Conservation (phyloP, 805 yeast genomes). For the Cyberlindnera mrakii region DNA sequence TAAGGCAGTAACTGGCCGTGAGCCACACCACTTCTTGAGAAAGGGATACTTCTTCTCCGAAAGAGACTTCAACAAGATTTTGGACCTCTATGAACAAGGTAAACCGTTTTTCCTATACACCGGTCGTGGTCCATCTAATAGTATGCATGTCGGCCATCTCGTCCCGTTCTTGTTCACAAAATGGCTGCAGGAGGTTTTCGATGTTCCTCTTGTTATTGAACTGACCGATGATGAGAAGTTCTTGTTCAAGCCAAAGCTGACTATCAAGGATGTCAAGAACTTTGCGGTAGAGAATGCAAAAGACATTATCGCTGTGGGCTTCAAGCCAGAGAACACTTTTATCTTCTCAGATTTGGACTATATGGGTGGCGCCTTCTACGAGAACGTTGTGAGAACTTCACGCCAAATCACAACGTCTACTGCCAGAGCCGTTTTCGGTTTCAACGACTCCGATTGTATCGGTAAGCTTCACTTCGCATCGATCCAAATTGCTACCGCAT, state of each 20-base stretch:
- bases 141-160: slow-evolving; percentile 96
- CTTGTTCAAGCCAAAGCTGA: slow-evolving; percentile 83
- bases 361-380: slow-evolving; percentile 92
- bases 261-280: slow-evolving; percentile 79
- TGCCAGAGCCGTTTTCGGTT: slow-evolving; percentile 95
- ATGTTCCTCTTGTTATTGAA: slow-evolving; percentile 90
- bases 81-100: slow-evolving; percentile 88
- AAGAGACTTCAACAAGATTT: slow-evolving; percentile 71
- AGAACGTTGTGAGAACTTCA: slow-evolving; percentile 86
- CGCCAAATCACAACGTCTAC: slow-evolving; percentile 96
- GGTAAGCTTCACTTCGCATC: slow-evolving; percentile 95
- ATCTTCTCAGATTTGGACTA: slow-evolving; percentile 88
- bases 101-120: slow-evolving; percentile 94
- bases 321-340: slow-evolving; percentile 90
- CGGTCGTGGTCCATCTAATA: slow-evolving; percentile 95
- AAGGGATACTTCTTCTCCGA: slow-evolving; percentile 92
- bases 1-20: slow-evolving; percentile 75
- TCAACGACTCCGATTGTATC: slow-evolving; percentile 89
- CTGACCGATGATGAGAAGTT: slow-evolving; percentile 97
- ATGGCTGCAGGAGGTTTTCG: slow-evolving; percentile 97
- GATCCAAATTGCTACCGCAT: slow-evolving; percentile 92
- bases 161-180: slow-evolving; percentile 92
- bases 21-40: slow-evolving; percentile 85
- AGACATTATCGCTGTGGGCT: slow-evolving; percentile 92
- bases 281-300: slow-evolving; percentile 81